A percentile compares a stretch with the other conserved stretches of the same genome.
Evolutionary conservation across 1,284 basidiomycete species (phyloP).

Genomic region (Trichosporon sp.): DNA sequence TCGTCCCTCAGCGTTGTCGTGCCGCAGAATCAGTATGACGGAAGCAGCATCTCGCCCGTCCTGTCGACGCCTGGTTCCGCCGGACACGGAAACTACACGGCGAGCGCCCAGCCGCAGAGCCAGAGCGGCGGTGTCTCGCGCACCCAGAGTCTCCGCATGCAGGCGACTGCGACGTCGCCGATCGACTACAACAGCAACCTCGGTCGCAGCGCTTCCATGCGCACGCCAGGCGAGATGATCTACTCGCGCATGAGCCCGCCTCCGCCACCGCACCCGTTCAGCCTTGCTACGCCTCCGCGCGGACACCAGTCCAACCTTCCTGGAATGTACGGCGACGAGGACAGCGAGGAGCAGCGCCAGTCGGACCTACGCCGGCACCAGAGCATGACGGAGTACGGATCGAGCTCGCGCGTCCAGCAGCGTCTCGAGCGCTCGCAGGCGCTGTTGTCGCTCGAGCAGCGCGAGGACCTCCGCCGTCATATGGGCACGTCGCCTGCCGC

Average conservation of each 20-base stretch:
- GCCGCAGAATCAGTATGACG: constrained; percentile 9
- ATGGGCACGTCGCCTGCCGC: constrained; percentile 29
- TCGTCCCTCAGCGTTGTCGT: constrained; percentile 47
- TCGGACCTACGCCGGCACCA: constrained; percentile 54
- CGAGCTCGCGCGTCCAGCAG: constrained; percentile 44
- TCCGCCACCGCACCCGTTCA: constrained; percentile 41
- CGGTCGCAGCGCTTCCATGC: constrained; percentile 49
- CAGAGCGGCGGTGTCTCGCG: constrained; percentile 41
- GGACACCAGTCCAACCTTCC: constrained; percentile 43
- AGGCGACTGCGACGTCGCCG: constrained; percentile 39
- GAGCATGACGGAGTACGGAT: constrained; percentile 52
- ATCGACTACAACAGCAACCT: constrained; percentile 34
- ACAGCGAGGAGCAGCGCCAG: constrained; percentile 27
- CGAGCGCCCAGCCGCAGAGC: constrained; percentile 12
- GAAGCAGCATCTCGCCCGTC: constrained; percentile 27
- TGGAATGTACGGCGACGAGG: constrained; percentile 25
- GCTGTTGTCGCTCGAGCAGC: constrained; percentile 48
- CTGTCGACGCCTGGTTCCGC: constrained; percentile 23
- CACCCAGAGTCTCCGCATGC: constrained; percentile 50
- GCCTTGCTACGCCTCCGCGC: constrained; percentile 49
- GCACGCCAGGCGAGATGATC: constrained; percentile 44
- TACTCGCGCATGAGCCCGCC: constrained; percentile 25
- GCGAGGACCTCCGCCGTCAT: constrained; percentile 41
- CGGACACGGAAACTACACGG: constrained; percentile 21
- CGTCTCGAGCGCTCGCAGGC: constrained; percentile 50